Evolutionary conservation across 164 flowering plant genomes (phyloP), one percentile per base, ranked within the genome.

Genomic region (Vitis rotundifolia): DNA sequence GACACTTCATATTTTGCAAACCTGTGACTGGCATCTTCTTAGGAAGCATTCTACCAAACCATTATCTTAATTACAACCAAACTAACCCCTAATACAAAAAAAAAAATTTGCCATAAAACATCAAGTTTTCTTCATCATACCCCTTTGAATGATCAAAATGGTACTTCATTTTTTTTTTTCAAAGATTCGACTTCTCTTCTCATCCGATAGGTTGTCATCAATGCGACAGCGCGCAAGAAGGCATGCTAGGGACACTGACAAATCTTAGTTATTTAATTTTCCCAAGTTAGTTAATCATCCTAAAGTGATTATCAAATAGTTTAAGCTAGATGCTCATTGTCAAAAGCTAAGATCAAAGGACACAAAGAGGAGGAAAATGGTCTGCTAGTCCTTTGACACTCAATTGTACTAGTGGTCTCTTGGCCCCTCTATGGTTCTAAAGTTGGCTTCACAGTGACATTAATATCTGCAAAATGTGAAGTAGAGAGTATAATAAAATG

Each of bases 321-420:
- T 37, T 37, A 37, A 70, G 29, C 8, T 52, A 74, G 66, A 69
- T 64, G 66, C 66, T 66, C 58, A 48, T 62, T 19, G 49, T 48
- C 55, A 18, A 37, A 60, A 66, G 67, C 37, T 58, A 16, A 29
- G 14, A 49, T 66, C 59, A 66, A 66, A 22, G 5, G 37, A n/a
- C 66, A 53, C 49, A 53, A 60, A 70, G 26, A 62, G 56, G 18
- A 22, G 48, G 74, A 49, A 61, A 48, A 47, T 62, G 74, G 78
- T 70, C 74, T 57, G 78, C 71, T 61, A 29, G 26, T 49, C 5
- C 8, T 67, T 68, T 2, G 44, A 48, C 75, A 51, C 58, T 58
- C 8, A 52, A 44, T 9, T 66, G 75, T 59, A 60, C 69, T 65
- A 57, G 62, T 47, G 26, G n/a, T 47, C 3, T 15, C 65, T 16